A percentile compares a stretch with the other conserved stretches of the same genome.
Conservation (phyloP, 331 rosid genomes). For the Quercus tomentella region DNA sequence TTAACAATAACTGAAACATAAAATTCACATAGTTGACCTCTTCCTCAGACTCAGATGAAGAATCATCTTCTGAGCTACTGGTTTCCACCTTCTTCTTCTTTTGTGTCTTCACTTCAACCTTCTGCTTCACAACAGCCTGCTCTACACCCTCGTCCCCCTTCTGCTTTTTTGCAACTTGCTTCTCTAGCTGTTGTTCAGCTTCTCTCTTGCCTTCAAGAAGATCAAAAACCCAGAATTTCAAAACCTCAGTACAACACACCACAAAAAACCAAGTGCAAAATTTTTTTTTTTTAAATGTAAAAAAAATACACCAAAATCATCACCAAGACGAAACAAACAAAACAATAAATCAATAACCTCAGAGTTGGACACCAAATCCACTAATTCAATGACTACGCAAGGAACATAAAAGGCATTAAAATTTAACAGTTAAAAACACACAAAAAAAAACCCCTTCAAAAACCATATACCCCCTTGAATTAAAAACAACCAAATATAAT, state of each 20-base stretch:
- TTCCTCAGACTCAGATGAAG: slow-evolving; percentile 39
- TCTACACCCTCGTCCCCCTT: slow-evolving; percentile 35
- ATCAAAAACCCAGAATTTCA: background rate
- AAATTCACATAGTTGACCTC: slow-evolving; percentile 24
- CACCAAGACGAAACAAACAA: background rate
- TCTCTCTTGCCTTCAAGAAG: slow-evolving; percentile 58
- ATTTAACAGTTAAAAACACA: background rate
- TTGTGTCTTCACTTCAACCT: slow-evolving; percentile 40
- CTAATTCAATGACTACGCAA: background rate
- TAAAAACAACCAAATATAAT: background rate
- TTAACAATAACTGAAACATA: too few species aligned
- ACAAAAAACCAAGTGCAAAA: background rate
- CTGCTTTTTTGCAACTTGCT: slow-evolving; percentile 65
- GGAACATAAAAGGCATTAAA: background rate
- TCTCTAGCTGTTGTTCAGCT: slow-evolving; percentile 48
- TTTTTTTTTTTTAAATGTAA: too few species aligned
- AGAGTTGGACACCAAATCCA: background rate
- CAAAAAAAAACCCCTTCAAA: background rate
- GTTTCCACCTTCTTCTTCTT: slow-evolving; percentile 35
- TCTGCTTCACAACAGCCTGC: slow-evolving; percentile 51
- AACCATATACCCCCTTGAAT: background rate
- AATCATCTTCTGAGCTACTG: slow-evolving; percentile 37
- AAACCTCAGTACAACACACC: background rate
- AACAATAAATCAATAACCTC: background rate
- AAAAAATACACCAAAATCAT: background rate